phyloP scores from a whole-genome alignment of 2,329 filamentous ascomycete genomes.

The Hypoxylon sp. region DNA sequence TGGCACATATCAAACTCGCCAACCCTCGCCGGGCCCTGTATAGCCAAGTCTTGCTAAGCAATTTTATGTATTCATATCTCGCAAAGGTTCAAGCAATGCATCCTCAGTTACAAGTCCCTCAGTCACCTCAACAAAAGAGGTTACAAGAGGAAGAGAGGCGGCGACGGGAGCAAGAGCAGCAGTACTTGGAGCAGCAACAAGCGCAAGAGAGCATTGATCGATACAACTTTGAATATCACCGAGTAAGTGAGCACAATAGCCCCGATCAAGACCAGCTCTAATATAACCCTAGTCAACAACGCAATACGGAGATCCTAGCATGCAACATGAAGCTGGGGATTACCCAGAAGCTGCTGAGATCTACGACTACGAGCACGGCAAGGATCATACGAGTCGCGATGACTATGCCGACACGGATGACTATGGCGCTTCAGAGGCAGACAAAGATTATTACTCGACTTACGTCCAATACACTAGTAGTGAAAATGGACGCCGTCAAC shows the following conservation, averaged over 20 bases:
- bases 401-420: constrained; percentile 56
- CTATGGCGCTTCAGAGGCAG: constrained; percentile 50
- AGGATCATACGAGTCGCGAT: constrained; percentile 60
- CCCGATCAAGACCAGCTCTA: constrained; percentile 20
- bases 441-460: constrained; percentile 52
- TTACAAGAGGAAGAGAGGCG: constrained; percentile 66
- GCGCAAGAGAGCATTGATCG: constrained; percentile 63
- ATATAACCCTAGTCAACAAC: constrained; percentile 57
- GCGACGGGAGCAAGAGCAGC: constrained; percentile 65
- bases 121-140: constrained; percentile 80
- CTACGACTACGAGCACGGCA: constrained; percentile 67
- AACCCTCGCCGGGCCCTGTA: constrained; percentile 92
- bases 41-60: constrained; percentile 95
- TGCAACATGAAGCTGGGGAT: constrained; percentile 61
- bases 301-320: constrained; percentile 63
- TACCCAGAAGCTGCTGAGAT: constrained; percentile 69
- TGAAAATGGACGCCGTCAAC: constrained; percentile 47
- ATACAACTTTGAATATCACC: constrained; percentile 69
- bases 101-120: constrained; percentile 92
- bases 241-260: constrained; percentile 58
- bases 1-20: constrained; percentile 99
- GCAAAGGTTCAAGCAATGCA: constrained; percentile 99
- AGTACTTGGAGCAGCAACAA: constrained; percentile 63
- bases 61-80: constrained; percentile 99
- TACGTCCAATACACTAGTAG: constrained; percentile 47